Evolutionary conservation across 2,329 filamentous ascomycete species (phyloP).

Genomic region (Dryadomyces quercivorus): DNA sequence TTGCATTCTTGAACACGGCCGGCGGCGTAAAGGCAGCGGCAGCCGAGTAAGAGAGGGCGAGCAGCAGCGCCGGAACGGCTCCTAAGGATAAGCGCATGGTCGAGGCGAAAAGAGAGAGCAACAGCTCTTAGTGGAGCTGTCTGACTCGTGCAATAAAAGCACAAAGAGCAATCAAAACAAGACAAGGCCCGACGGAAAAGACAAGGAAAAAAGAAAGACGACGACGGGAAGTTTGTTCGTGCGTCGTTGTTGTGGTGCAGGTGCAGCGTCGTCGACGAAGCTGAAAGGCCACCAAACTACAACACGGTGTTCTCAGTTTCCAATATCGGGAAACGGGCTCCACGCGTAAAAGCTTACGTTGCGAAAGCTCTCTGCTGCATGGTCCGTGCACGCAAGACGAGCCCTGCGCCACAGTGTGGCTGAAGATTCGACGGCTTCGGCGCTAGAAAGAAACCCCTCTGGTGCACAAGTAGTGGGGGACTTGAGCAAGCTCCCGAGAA

Average conservation of each 20-base stretch:
- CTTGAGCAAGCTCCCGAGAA: background rate
- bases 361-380: conserved; percentile 15
- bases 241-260: background rate
- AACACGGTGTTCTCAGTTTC: conserved; percentile 19
- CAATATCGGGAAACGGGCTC: conserved; percentile 5
- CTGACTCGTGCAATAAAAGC: conserved; percentile 2
- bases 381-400: conserved; percentile 5
- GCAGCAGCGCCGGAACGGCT: conserved; percentile 45
- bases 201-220: too few relatives aligned
- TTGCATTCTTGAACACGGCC: conserved; percentile 86
- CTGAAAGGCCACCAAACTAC: conserved; percentile 11
- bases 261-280: conserved; percentile 1
- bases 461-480: background rate
- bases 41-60: conserved; percentile 37
- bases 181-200: background rate
- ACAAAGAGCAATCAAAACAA: background rate
- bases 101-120: conserved; percentile 9
- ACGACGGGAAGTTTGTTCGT: background rate
- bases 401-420: background rate
- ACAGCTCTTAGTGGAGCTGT: conserved; percentile 12
- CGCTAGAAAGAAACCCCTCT: background rate
- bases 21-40: conserved; percentile 55
- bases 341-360: conserved; percentile 22
- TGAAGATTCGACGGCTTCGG: background rate
- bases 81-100: conserved; percentile 34